Evolutionary conservation across 1,284 basidiomycete species (phyloP), one percentile per base, ranked within the genome.

Genomic region (Grifola frondosa): DNA sequence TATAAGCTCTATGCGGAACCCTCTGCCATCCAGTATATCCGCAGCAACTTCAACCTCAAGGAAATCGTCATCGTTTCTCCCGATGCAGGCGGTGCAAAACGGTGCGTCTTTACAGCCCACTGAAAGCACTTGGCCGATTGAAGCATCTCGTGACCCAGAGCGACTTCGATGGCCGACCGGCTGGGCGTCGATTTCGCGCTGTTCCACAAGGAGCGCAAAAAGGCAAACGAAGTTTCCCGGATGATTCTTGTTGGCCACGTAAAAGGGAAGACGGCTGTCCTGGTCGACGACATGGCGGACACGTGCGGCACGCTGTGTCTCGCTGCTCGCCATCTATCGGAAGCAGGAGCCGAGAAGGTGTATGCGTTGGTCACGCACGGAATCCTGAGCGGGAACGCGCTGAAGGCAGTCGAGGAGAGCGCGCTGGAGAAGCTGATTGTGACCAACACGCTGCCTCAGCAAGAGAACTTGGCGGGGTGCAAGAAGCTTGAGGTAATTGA

Each of bases 211-310:
- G 97, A 99, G 70, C 88, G 97, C 48, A 99, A 98, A 72, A 98
- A 97, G 77, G 97, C 96, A 29, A 99, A 98, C 70, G 93, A 98
- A 61, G 96, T 99, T 16, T 97, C 95, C 39, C 86, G 97, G 46
- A 99, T 99, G 97, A 85, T 99, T 35, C 84, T 99, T 39, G 97
- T 99, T 47, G 97, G 97, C 5, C 84, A 89, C 58, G 95, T 96
- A 52, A 83, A 83, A 59, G 93, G 86, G 66, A 99, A 99, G 73
- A 79, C 88, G 31, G 97, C 96, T 44, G 92, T 99, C 51, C 77
- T 99, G n/a, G 95, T 99, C 39, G 97, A 99, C 76, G 97, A 99
- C 73, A 99, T 99, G 97, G 94, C 97, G 39, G 97, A 99, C 68
- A 99, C 97, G 30, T 99, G 97, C 63, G 97, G 97, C 31, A 99